These are phyloP conservation scores for Lactifluus volemus DNA, from an alignment of 768 basidiomycete genomes.

Conservation along the genomic window DNA sequence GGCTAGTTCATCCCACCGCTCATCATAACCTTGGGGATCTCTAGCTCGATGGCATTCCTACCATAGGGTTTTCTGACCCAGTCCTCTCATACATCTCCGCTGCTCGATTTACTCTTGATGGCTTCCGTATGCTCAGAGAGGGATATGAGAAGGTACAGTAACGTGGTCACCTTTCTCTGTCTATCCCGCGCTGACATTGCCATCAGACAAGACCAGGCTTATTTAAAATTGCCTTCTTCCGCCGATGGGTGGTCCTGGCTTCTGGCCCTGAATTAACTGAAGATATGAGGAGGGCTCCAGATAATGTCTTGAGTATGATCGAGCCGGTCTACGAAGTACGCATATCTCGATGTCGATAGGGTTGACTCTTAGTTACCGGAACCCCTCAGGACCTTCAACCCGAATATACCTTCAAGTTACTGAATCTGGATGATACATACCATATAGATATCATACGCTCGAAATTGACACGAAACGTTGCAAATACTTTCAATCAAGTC, in stretches of 20 bases:
- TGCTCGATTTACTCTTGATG: conserved; percentile 22
- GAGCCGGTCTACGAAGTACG: conserved; percentile 35
- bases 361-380: not conserved
- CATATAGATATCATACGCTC: conserved; percentile 23
- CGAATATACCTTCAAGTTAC: conserved; percentile 30
- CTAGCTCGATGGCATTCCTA: conserved; percentile 26
- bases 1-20: not conserved
- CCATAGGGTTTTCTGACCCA: conserved; percentile 29
- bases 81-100: conserved; percentile 29
- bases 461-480: conserved; percentile 25
- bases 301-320: conserved; percentile 35
- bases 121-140: conserved; percentile 25
- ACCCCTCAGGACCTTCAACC: conserved; percentile 26
- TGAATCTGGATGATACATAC: conserved; percentile 15
- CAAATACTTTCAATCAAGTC: conserved; percentile 20
- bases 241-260: conserved; percentile 40
- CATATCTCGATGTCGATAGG: not conserved
- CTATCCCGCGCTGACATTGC: not conserved
- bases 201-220: conserved; percentile 18
- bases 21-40: not conserved
- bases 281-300: conserved; percentile 41
- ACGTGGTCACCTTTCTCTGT: not conserved
- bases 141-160: conserved; percentile 27
- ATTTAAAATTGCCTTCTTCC: conserved; percentile 38
- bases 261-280: conserved; percentile 36